These are phyloP conservation scores for Fusarium verrucosum DNA, from an alignment of 2,329 filamentous ascomycete genomes.

Conservation along the genomic window DNA sequence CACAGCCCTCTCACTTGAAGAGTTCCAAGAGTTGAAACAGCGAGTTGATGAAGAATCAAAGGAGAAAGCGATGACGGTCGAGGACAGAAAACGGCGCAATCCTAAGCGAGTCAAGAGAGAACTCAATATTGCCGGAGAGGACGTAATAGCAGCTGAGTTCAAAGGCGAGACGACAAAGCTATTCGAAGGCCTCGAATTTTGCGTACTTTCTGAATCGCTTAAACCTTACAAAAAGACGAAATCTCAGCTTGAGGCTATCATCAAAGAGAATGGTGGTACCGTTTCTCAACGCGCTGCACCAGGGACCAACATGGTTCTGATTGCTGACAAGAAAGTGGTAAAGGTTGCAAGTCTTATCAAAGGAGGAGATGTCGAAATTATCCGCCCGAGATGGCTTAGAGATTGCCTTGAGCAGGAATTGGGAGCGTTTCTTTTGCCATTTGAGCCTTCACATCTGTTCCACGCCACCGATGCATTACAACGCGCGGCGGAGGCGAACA, in stretches of 20 bases:
- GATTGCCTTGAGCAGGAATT: slow-evolving; percentile 75
- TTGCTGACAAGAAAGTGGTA: slow-evolving; percentile 83
- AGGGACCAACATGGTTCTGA: slow-evolving; percentile 70
- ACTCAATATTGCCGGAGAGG: slow-evolving; percentile 76
- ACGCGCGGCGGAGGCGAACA: slow-evolving; percentile 65
- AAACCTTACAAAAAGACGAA: slow-evolving; percentile 79
- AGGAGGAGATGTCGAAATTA: slow-evolving; percentile 72
- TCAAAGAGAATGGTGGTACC: slow-evolving; percentile 84
- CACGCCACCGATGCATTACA: slow-evolving; percentile 68
- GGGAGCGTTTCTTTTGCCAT: slow-evolving; percentile 70
- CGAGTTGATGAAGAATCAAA: slow-evolving; percentile 75
- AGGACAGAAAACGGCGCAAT: slow-evolving; percentile 66
- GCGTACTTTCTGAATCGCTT: slow-evolving; percentile 79
- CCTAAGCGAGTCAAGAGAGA: slow-evolving; percentile 74
- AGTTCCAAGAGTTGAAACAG: slow-evolving; percentile 77
- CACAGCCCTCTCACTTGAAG: slow-evolving; percentile 77
- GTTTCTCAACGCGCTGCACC: slow-evolving; percentile 78
- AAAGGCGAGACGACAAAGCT: slow-evolving; percentile 67
- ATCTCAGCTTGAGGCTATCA: slow-evolving; percentile 77
- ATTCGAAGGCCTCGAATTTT: slow-evolving; percentile 82
- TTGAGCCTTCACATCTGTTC: slow-evolving; percentile 74
- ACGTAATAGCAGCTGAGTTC: slow-evolving; percentile 56
- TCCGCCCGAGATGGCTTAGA: slow-evolving; percentile 82
- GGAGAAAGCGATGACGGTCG: slow-evolving; percentile 81
- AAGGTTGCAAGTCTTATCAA: slow-evolving; percentile 87